Evolutionary conservation across 202 grass and related monocot genomes (phyloP), one percentile per base, ranked within the genome.

Genomic region (Bolboschoenoplectus hybrid): DNA sequence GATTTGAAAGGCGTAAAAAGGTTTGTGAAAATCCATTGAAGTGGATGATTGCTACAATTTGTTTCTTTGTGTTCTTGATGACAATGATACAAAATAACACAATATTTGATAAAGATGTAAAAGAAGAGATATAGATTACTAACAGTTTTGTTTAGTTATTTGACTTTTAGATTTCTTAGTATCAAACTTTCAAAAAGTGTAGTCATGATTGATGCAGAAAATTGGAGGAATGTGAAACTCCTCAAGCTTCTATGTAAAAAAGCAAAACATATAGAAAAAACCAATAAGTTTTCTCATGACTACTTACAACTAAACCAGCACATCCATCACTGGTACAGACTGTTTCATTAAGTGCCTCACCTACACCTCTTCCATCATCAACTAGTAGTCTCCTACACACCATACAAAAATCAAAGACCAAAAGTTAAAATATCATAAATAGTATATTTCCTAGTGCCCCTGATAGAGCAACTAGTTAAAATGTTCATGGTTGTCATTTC

Each of bases 321-420:
- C 95, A 98, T 43, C 90, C 79, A 81, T 87, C 76, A 86, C 81
- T 36, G 0, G 91, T 12, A 87, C 95, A 98, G 60, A 92, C 86
- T 50, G 93, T 92, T 91, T 98, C 93, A 87, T 95, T 92, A 70
- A 98, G 86, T 36, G 93, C 91, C 86, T 98, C 93, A 0, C 26
- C 95, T 70, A 98, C 95, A 43, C 95, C 95, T 51, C 85, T 85
- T 10, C 78, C 91, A 90, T 98, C 95, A 89, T 97, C 95, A 88
- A 95, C n/a, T 47, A 98, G 88, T 80, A 98, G 85, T 79, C 95
- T 93, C 93, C 95, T 98, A 81, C 68, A 91, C 38, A 67, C 64
- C 67, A 44, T 50, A 63, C 47, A 89, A 1, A 65, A 85, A 81
- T 67, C 14, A 81, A 82, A 7, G 39, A 17, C 66, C 65, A 40